Evolutionary conservation across 2,329 filamentous ascomycete species (phyloP), one percentile per base, ranked within the genome.

Genomic region (Microcera coccophila): DNA sequence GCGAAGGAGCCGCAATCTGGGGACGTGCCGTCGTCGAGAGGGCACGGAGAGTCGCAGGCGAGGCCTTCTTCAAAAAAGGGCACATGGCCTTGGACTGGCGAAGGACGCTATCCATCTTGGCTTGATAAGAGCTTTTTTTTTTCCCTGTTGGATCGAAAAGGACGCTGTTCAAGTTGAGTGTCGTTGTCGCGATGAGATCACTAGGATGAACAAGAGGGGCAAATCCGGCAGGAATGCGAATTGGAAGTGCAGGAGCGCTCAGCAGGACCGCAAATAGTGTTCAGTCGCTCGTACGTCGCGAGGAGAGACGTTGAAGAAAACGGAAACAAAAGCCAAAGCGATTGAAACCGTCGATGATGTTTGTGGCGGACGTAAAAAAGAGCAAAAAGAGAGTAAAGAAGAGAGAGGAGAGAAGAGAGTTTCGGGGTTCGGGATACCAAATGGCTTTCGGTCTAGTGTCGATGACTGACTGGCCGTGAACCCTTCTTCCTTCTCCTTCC

Each of bases 81-180:
- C 93, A 98, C 84, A 98, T 86, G 65, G 87, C 82, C 78, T 90
- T 90, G 66, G 90, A 96, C 71, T 97, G 90, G 68, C 89, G 89
- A 61, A 97, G 82, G 59, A 96, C 83, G 61, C 87, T 80, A 77
- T 98, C 93, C 93, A 98, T 98, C 62, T 49, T 64, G 54, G 20
- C 33, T 35, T 17, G 20, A 35, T 35, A 19, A 17, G 33, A 5
- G 5, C 16, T 19, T 35, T 35, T 20, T 8, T 9, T n/a, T n/a
- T n/a, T n/a, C n/a, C n/a, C n/a, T n/a, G n/a, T n/a, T 18, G 8
- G 33, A 35, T 15, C 9, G 8, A 20, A 5, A n/a, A 35, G 33
- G 16, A 15, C 16, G 16, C 31, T 17, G 9, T n/a, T 53, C 15
- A 29, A 35, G 45, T 37, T 16, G 15, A 39, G 48, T 32, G 29